Evolutionary conservation across 805 yeast species (phyloP).

Genomic region (Sugiyamaella chiloensis): DNA sequence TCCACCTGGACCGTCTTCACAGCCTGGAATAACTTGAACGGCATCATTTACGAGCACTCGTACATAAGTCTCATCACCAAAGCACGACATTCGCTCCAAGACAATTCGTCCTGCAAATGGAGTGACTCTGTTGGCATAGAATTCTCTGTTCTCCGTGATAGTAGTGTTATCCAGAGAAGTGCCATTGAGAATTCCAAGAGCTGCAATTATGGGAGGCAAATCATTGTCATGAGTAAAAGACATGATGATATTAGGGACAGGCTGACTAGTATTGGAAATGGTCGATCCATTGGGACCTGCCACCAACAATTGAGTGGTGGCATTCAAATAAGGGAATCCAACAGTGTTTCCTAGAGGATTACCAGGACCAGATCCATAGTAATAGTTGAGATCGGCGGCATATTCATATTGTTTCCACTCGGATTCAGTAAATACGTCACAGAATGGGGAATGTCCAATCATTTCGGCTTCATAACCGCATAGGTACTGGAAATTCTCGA

Average conservation of each 20-base stretch:
- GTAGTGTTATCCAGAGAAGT: neutral
- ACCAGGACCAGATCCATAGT: slow-evolving; percentile 34
- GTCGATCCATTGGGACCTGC: slow-evolving; percentile 32
- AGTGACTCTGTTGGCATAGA: slow-evolving; percentile 15
- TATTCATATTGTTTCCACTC: slow-evolving; percentile 31
- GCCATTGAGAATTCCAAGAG: slow-evolving; percentile 37
- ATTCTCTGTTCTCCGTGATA: slow-evolving; percentile 1
- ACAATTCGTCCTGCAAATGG: slow-evolving; percentile 32
- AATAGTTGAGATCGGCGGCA: slow-evolving; percentile 21
- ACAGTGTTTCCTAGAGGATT: slow-evolving; percentile 28
- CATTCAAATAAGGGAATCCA: slow-evolving; percentile 49
- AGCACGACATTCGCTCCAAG: slow-evolving; percentile 30
- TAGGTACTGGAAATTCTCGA: slow-evolving; percentile 40
- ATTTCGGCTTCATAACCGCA: slow-evolving; percentile 53
- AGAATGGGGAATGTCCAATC: slow-evolving; percentile 43
- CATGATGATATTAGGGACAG: slow-evolving; percentile 5
- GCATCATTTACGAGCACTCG: slow-evolving; percentile 53
- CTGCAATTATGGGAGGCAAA: slow-evolving; percentile 44
- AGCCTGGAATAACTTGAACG: slow-evolving; percentile 47
- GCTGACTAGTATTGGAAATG: neutral
- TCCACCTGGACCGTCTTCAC: slow-evolving; percentile 52
- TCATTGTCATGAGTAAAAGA: slow-evolving; percentile 57
- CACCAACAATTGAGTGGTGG: slow-evolving; percentile 45
- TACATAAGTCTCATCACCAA: slow-evolving; percentile 37
- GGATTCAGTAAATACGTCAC: slow-evolving; percentile 32